phyloP scores from a whole-genome alignment of 2,329 filamentous ascomycete species.

The Hirsutella rhossiliensis region DNA sequence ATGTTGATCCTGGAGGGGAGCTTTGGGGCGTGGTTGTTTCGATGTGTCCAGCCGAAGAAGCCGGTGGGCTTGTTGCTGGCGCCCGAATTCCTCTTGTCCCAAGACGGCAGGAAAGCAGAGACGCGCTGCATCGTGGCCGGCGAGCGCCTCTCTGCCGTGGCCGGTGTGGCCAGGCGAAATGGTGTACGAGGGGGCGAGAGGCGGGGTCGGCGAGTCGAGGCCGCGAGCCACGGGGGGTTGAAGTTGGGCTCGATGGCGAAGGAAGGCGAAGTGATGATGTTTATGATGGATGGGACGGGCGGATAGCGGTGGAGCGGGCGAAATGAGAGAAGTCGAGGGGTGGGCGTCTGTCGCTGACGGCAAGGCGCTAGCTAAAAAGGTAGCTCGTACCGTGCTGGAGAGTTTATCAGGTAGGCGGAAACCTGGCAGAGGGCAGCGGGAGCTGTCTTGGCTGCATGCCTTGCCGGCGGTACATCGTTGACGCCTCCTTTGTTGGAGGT shows the following conservation, averaged over 20 bases:
- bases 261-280: not conserved
- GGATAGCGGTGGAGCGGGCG: too few relatives aligned
- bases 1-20: slow-evolving; percentile 21
- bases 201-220: slow-evolving; percentile 9
- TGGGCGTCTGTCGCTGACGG: too few relatives aligned
- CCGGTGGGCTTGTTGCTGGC: slow-evolving; percentile 11
- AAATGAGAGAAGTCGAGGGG: too few relatives aligned
- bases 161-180: slow-evolving; percentile 18
- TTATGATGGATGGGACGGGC: too few relatives aligned
- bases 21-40: slow-evolving; percentile 27
- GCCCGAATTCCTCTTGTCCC: slow-evolving; percentile 29
- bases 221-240: not conserved
- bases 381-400: too few relatives aligned
- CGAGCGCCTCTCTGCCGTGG: slow-evolving; percentile 20
- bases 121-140: slow-evolving; percentile 29
- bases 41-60: slow-evolving; percentile 34
- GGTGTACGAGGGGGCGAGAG: slow-evolving; percentile 14
- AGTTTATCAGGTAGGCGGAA: too few relatives aligned
- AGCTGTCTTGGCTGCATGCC: too few relatives aligned
- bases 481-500: too few relatives aligned
- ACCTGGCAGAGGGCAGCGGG: too few relatives aligned
- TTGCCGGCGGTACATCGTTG: too few relatives aligned
- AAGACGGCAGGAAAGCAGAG: slow-evolving; percentile 30
- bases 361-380: too few relatives aligned
- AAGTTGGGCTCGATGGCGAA: not conserved